Base-by-base conservation (phyloP, 2,329 filamentous ascomycete species). In the Penicillium sp. region DNA sequence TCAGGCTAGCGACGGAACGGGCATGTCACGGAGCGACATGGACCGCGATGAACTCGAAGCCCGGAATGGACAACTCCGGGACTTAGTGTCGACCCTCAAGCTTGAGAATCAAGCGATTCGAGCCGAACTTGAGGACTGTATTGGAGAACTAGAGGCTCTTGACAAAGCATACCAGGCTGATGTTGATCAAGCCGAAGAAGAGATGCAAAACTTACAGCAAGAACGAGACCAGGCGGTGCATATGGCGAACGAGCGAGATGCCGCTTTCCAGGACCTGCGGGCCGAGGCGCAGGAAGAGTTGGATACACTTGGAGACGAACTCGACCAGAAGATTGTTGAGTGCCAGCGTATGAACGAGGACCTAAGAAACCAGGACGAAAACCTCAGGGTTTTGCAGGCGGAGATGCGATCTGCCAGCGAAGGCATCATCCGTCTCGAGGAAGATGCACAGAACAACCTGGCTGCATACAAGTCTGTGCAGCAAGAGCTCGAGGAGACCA, bases 351-450 rank as follows among this genome's bases (percentile, higher is more conserved):
- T 94, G 26, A 83, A 88, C 55, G 80, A 84, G 14, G 90, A 94
- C 39, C 77, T 96, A 14, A 84, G 85, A 59, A 88, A 90, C 61
- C 85, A 88, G 50, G 86, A 86, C 13, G 92, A 97, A 68, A 95
- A 94, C 70, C 93, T 97, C 73, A 86, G 88, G 61, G 89, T 90
- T n/a, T 78, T 99, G 51, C 93, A 97, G 69, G 86, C 89, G 57
- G 94, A 97, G 79, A 94, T 99, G 87, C 89, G 92, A 61, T 88
- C 88, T 65, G 88, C 97, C 74, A 95, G 89, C 66, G 91, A 96
- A 65, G 89, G 89, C 22, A 82, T 97, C 6, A 83, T 97, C 32
- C 83, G 90, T 43, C 82, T 99, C 0, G 94, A 97, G 71, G 92
- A 97, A 71, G 92, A 96, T 64, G 89, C 93, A 52, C 86, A 90